Percentiles rank a stretch among this genome's conserved stretches.
Evolutionary conservation across 2,329 filamentous ascomycete species (phyloP).

Genomic region (Sclerotinia sclerotiorum): DNA sequence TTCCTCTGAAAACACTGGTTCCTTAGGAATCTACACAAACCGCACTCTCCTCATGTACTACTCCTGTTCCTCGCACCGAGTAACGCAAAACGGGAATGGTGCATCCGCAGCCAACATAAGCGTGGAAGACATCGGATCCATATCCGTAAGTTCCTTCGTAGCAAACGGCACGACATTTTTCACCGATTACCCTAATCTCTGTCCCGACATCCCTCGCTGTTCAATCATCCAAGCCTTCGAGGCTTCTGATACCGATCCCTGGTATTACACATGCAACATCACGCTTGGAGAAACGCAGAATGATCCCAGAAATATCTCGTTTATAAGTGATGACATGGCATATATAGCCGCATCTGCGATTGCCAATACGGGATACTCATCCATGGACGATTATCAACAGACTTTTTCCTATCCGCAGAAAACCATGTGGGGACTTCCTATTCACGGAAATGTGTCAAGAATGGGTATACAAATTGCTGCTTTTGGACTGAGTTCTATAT

Average conservation of each 20-base stretch:
- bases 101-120: conserved; percentile 30
- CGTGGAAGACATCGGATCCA: conserved; percentile 35
- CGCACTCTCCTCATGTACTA: conserved; percentile 40
- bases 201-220: conserved; percentile 30
- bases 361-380: conserved; percentile 45
- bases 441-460: conserved; percentile 36
- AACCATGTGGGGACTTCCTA: conserved; percentile 42
- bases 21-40: conserved; percentile 40
- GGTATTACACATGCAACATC: conserved; percentile 47
- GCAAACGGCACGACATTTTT: conserved; percentile 44
- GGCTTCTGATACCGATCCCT: conserved; percentile 41
- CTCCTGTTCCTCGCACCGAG: conserved; percentile 39
- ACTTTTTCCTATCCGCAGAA: conserved; percentile 48
- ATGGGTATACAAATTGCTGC: conserved; percentile 44
- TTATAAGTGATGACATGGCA: conserved; percentile 42
- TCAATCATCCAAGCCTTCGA: conserved; percentile 44
- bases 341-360: conserved; percentile 43
- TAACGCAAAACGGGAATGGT: conserved; percentile 42
- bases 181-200: conserved; percentile 37
- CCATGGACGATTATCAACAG: conserved; percentile 30
- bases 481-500: conserved; percentile 42
- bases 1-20: conserved; percentile 19
- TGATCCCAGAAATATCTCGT: conserved; percentile 32
- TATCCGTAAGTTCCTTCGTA: conserved; percentile 35
- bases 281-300: conserved; percentile 42